Percentiles rank a stretch among this genome's conserved stretches.
Conservation (phyloP, 768 basidiomycete genomes). For the Rhizopogon vulgaris region DNA sequence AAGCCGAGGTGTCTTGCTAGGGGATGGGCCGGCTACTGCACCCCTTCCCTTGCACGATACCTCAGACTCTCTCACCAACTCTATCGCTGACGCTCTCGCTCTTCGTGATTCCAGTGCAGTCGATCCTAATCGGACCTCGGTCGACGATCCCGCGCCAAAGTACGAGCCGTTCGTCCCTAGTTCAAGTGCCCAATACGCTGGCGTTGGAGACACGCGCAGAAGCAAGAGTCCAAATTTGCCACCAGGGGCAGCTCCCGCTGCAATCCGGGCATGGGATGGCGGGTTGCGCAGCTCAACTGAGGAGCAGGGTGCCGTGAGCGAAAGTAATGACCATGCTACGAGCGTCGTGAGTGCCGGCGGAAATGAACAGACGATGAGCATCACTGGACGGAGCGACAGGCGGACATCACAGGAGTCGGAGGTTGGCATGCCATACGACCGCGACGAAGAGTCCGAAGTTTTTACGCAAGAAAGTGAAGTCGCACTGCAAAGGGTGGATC, state of each 20-base stretch:
- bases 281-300: constrained; percentile 25
- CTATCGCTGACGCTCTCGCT: constrained; percentile 32
- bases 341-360: not conserved
- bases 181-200: constrained; percentile 9
- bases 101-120: constrained; percentile 11
- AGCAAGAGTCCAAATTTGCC: constrained; percentile 31
- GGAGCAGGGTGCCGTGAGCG: constrained; percentile 2
- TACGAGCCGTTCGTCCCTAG: constrained; percentile 25
- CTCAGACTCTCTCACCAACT: constrained; percentile 29
- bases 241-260: constrained; percentile 35
- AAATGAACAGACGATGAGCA: not conserved
- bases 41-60: not conserved
- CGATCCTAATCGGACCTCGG: constrained; percentile 3
- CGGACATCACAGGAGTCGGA: not conserved
- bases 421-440: constrained; percentile 19
- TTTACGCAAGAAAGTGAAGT: constrained; percentile 7
- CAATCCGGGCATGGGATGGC: constrained; percentile 31
- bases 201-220: constrained; percentile 14
- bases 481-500: not conserved
- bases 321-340: not conserved
- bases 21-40: constrained; percentile 23
- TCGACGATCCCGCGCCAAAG: constrained; percentile 31
- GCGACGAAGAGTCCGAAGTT: constrained; percentile 9
- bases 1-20: constrained; percentile 14
- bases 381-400: not conserved